Evolutionary conservation across 2,329 filamentous ascomycete genomes (phyloP).

Genomic region (Teratosphaeria gauchensis): DNA sequence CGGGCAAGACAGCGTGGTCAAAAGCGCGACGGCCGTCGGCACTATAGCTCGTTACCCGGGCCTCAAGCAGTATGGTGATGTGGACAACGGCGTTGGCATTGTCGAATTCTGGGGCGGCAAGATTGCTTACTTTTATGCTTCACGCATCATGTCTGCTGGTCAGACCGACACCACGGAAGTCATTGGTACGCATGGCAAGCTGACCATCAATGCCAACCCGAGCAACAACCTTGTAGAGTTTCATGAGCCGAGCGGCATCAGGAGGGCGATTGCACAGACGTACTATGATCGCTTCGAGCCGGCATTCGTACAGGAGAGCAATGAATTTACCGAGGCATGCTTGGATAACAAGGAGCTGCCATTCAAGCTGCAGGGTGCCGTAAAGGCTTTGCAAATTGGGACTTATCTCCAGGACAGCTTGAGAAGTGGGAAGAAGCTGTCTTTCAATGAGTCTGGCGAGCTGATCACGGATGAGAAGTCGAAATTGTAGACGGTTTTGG

Average conservation of each 20-base stretch:
- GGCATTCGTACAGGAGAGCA: slow-evolving; percentile 54
- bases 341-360: slow-evolving; percentile 48
- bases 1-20: slow-evolving; percentile 44
- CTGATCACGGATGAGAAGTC: slow-evolving; percentile 26
- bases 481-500: slow-evolving; percentile 1
- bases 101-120: slow-evolving; percentile 56
- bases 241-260: slow-evolving; percentile 44
- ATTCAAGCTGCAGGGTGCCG: slow-evolving; percentile 47
- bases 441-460: slow-evolving; percentile 47
- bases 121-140: slow-evolving; percentile 55
- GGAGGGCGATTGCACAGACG: slow-evolving; percentile 49
- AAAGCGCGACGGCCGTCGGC: slow-evolving; percentile 47
- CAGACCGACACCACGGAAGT: slow-evolving; percentile 60
- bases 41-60: slow-evolving; percentile 52
- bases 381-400: slow-evolving; percentile 52
- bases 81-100: slow-evolving; percentile 54
- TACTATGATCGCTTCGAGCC: slow-evolving; percentile 55
- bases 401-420: slow-evolving; percentile 38
- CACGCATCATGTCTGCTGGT: slow-evolving; percentile 58
- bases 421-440: slow-evolving; percentile 36
- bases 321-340: slow-evolving; percentile 52
- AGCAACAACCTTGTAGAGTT: slow-evolving; percentile 46
- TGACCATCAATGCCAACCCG: slow-evolving; percentile 52
- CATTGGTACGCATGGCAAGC: slow-evolving; percentile 56
- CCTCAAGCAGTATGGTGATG: slow-evolving; percentile 48